Percentiles rank a stretch among this genome's conserved stretches.
These are phyloP conservation scores for Astrothelium macrocarpum DNA, from an alignment of 495 filamentous ascomycete genomes.

Conservation along the genomic window DNA sequence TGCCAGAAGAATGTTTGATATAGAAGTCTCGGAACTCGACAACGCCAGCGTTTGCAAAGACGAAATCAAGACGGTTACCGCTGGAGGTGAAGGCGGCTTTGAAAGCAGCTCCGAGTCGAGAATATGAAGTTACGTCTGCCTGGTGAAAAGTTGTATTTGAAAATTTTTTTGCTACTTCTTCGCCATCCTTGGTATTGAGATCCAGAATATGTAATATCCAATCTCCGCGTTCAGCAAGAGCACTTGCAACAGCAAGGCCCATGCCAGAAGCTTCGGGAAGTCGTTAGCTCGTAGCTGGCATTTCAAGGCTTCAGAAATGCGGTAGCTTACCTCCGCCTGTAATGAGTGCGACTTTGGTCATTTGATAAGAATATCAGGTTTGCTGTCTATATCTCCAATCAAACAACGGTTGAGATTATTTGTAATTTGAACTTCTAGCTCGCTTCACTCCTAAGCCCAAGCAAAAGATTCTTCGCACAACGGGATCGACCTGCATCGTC, in stretches of 20 bases:
- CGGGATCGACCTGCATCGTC: no score
- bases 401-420: no score
- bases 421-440: no score
- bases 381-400: no score
- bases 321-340: not conserved
- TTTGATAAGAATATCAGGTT: no score
- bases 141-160: constrained; percentile 21
- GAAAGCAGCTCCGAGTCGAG: constrained; percentile 20
- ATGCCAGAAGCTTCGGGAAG: constrained; percentile 19
- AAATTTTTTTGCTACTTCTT: constrained; percentile 12
- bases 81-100: constrained; percentile 17
- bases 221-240: constrained; percentile 17
- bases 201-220: constrained; percentile 28
- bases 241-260: constrained; percentile 28
- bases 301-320: not conserved
- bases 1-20: constrained; percentile 13
- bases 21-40: constrained; percentile 25
- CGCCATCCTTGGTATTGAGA: constrained; percentile 19
- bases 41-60: constrained; percentile 30
- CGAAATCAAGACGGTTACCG: constrained; percentile 25
- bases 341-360: not conserved
- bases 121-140: constrained; percentile 23
- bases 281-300: not conserved
- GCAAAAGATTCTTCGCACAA: no score
- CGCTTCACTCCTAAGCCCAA: no score